Conservation (phyloP, 75 land plant genomes). For the Cunninghamia lanceolata region DNA sequence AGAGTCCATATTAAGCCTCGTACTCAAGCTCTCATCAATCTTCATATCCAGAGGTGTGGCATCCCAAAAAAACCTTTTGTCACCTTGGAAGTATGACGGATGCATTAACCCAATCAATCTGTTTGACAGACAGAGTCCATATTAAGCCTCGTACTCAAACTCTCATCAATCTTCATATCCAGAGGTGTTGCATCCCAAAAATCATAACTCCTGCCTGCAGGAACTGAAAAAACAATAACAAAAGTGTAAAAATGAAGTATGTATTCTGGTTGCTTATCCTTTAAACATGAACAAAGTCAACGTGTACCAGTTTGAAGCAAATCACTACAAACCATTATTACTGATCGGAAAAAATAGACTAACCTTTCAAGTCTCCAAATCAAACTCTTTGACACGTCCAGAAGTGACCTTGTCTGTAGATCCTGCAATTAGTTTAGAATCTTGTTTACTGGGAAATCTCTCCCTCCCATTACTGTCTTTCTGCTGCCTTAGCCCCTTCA, state of each 20-base stretch:
- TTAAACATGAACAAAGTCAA: background rate
- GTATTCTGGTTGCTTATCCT: background rate
- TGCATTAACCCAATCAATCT: background rate
- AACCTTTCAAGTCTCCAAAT: constrained; percentile 51
- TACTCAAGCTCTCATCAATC: constrained; percentile 35
- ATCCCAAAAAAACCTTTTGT: constrained; percentile 44
- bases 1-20: constrained; percentile 5
- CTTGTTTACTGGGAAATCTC: background rate
- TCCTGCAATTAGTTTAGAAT: constrained; percentile 25
- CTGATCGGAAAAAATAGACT: background rate
- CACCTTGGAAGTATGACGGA: background rate
- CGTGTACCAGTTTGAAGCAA: background rate
- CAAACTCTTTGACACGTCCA: constrained; percentile 50
- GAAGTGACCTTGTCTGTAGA: constrained; percentile 42
- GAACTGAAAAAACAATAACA: background rate
- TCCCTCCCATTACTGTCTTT: constrained; percentile 7
- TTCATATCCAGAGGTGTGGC: constrained; percentile 45
- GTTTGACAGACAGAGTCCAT: background rate
- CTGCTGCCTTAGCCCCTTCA: constrained; percentile 18
- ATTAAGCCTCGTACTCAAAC: constrained; percentile 21
- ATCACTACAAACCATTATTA: background rate
- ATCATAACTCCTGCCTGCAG: constrained; percentile 57
- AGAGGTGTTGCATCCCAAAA: constrained; percentile 50
- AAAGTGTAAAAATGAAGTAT: background rate
- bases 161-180: constrained; percentile 40